These are phyloP conservation scores for Apiospora arundinis DNA, from an alignment of 2,329 filamentous ascomycete species.

Conservation along the genomic window DNA sequence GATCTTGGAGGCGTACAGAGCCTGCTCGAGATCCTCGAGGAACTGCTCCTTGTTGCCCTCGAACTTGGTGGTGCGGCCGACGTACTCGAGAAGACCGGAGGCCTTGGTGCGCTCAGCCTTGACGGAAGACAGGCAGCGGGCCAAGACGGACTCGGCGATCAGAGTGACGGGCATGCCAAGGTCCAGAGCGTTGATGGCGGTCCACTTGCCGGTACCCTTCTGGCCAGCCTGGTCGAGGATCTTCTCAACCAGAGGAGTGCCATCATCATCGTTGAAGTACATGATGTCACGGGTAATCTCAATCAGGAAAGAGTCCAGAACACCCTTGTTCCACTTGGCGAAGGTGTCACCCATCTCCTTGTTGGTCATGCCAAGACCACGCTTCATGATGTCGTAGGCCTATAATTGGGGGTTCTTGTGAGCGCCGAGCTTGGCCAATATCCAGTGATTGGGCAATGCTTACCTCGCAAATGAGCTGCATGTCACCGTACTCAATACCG, in stretches of 20 bases:
- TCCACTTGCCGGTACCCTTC: constrained; percentile 99
- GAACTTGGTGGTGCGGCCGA: constrained; percentile 80
- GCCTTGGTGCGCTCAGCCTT: constrained; percentile 92
- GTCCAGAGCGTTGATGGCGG: constrained; percentile 97
- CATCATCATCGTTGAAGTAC: constrained; percentile 97
- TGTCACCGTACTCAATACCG: constrained; percentile 99
- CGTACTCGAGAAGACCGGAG: constrained; percentile 74
- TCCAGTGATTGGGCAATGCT: constrained; percentile 36
- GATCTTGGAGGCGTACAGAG: constrained; percentile 99
- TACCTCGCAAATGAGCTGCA: constrained; percentile 99
- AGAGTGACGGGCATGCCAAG: constrained; percentile 98
- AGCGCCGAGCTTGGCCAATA: not conserved
- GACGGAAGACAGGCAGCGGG: constrained; percentile 90
- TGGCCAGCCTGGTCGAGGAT: constrained; percentile 98
- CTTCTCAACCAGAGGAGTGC: constrained; percentile 92
- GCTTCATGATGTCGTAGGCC: constrained; percentile 99
- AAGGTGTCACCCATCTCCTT: constrained; percentile 98
- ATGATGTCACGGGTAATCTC: constrained; percentile 99
- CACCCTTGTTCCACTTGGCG: constrained; percentile 97
- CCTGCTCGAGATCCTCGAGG: constrained; percentile 97
- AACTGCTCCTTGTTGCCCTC: constrained; percentile 91
- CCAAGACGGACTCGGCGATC: constrained; percentile 95
- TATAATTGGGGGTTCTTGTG: constrained; percentile 45
- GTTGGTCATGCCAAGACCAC: constrained; percentile 83
- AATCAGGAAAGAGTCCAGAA: constrained; percentile 98